Evolutionary conservation across 2,329 filamentous ascomycete species (phyloP), one percentile per base, ranked within the genome.

Genomic region (Endoconidiophora polonica): DNA sequence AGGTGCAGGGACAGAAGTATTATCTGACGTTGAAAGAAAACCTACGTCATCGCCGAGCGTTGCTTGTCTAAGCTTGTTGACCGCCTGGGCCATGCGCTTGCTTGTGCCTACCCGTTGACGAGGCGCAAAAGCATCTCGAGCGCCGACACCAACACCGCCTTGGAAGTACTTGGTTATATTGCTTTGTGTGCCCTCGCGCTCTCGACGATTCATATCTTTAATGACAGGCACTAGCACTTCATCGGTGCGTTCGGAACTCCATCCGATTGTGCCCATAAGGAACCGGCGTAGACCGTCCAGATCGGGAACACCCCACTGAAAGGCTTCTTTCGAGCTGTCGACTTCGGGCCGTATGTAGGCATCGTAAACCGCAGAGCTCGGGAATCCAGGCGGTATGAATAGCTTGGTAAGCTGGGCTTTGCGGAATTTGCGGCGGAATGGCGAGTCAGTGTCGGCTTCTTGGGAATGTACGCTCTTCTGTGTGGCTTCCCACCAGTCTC

Each of bases 171-270:
- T 73, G n/a, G 91, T 98, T 56, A 98, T 94, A 58, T 98, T 98
- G 52, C 79, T 81, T 68, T 98, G 91, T 16, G 90, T 96, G 5
- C 91, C 91, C 66, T 96, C 91, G 24, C 78, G 72, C 56, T 86
- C 83, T 38, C 91, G 74, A 3, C 78, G 76, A 61, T 96, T 96
- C 84, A 98, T 94, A 59, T 98, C 91, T 51, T 81, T 75, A 55
- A 98, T 91, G 1, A 98, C 93, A 0, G 91, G 91, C 1, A 98
- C 86, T 1, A 98, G 74, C 2, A 98, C 84, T 63, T 98, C 91
- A 59, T 98, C 91, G 0, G 90, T 96, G 5, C 87, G 73, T 63
- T 96, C 90, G 62, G 83, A 81, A 49, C 73, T 79, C 91, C 91
- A 98, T 0, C 91, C 91, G 57, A 98, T 86, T 2, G 90, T 95